These are phyloP conservation scores for Metarhizium sp. DNA, from an alignment of 2,329 filamentous ascomycete genomes.

Conservation along the genomic window DNA sequence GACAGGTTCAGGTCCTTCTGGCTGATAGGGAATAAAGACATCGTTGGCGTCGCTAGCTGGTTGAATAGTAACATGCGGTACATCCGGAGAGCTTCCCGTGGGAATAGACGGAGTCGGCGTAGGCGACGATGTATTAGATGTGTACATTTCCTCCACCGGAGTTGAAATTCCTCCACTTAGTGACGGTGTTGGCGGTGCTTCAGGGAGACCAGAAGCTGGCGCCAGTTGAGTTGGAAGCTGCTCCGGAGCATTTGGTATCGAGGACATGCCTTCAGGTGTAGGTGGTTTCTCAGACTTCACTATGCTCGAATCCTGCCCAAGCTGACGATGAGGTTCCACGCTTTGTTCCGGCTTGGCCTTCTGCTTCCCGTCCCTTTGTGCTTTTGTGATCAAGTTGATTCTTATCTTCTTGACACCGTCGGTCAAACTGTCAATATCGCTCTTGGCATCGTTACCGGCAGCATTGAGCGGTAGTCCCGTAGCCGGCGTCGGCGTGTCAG, in stretches of 20 bases:
- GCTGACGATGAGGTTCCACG: not conserved
- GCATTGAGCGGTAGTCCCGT: constrained; percentile 2
- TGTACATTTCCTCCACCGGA: constrained; percentile 14
- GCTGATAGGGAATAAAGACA: constrained; percentile 45
- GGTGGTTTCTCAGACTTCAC: not conserved
- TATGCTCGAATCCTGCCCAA: not conserved
- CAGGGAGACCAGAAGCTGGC: constrained; percentile 4
- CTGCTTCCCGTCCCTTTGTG: constrained; percentile 46
- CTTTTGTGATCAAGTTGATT: constrained; percentile 50
- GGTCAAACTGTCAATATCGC: constrained; percentile 45
- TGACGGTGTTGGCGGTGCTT: constrained; percentile 14
- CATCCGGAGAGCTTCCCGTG: constrained; percentile 20
- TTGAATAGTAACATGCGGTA: constrained; percentile 18
- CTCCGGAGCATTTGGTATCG: not conserved
- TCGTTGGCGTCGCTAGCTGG: constrained; percentile 19
- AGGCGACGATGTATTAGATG: constrained; percentile 12
- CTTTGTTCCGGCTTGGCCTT: constrained; percentile 15
- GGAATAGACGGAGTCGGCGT: constrained; percentile 14
- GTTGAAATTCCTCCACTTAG: constrained; percentile 15
- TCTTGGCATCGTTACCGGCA: constrained; percentile 11
- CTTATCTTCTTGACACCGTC: constrained; percentile 53
- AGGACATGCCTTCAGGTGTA: not conserved
- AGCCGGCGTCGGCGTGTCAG: constrained; percentile 8
- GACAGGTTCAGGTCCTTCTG: constrained; percentile 38
- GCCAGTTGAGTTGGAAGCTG: not conserved